Percentiles rank a stretch among this genome's conserved stretches.
These are phyloP conservation scores for Patellifolia procumbens DNA, from an alignment of 179 eudicot genomes.

Conservation along the genomic window DNA sequence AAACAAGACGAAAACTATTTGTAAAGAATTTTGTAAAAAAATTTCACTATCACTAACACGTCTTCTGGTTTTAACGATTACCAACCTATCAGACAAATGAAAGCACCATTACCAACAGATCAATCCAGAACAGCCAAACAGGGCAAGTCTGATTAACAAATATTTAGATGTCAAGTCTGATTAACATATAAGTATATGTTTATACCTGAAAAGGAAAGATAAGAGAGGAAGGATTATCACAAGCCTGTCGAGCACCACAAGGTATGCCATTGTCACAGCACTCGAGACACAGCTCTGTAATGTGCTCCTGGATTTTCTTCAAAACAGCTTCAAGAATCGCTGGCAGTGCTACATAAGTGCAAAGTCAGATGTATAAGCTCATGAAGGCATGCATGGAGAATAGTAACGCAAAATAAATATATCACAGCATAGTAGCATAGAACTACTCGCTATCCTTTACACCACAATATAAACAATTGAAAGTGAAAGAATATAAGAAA, in stretches of 20 bases:
- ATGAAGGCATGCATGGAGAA: not conserved
- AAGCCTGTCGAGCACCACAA: slow-evolving; percentile 89
- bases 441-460: not conserved
- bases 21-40: too few relatives aligned
- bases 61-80: too few relatives aligned
- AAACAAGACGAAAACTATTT: too few relatives aligned
- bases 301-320: slow-evolving; percentile 82
- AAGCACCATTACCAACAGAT: too few relatives aligned
- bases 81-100: too few relatives aligned
- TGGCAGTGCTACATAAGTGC: slow-evolving; percentile 63
- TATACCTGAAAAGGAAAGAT: slow-evolving; percentile 92
- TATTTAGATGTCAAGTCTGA: too few relatives aligned
- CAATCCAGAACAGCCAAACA: too few relatives aligned
- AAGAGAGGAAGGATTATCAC: slow-evolving; percentile 79
- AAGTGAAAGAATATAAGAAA: not conserved
- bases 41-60: too few relatives aligned
- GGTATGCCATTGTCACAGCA: slow-evolving; percentile 94
- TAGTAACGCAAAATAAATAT: not conserved
- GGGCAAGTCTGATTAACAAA: too few relatives aligned
- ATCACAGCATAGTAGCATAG: slow-evolving; percentile 10
- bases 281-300: slow-evolving; percentile 83
- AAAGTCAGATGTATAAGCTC: slow-evolving; percentile 15
- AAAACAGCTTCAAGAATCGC: slow-evolving; percentile 70
- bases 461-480: not conserved
- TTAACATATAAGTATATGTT: not conserved